A percentile compares a stretch with the other conserved stretches of the same genome.
phyloP scores from a whole-genome alignment of 306 rosid species.

The Carpinus viminea region DNA sequence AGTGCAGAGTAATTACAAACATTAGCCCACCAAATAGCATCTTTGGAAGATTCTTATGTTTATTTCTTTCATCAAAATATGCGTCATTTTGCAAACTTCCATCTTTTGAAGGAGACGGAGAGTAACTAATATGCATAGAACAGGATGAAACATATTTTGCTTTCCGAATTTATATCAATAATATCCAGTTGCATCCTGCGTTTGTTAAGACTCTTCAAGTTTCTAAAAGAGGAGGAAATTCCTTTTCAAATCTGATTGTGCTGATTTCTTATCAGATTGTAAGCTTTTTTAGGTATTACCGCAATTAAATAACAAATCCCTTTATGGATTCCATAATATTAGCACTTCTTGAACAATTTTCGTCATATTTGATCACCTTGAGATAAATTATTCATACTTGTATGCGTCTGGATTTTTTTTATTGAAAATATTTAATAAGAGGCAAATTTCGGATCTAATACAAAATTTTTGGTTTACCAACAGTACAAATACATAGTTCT shows the following conservation, averaged over 20 bases:
- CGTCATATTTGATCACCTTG: background rate
- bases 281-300: background rate
- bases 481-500: background rate
- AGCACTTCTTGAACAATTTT: background rate
- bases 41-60: background rate
- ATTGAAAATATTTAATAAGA: background rate
- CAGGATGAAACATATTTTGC: background rate
- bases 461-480: background rate
- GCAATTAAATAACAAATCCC: background rate
- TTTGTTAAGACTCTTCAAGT: background rate
- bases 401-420: background rate
- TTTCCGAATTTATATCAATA: background rate
- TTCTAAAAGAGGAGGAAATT: background rate
- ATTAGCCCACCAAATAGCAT: background rate
- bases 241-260: background rate
- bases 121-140: background rate
- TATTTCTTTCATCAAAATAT: background rate
- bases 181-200: background rate
- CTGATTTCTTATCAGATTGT: background rate
- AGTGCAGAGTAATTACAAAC: background rate
- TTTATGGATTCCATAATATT: background rate
- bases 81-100: background rate
- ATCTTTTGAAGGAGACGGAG: background rate
- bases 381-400: background rate
- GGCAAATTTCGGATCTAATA: background rate